These are phyloP conservation scores for Oryza longistaminata DNA, from an alignment of 176 grass and related monocot genomes.

Conservation along the genomic window DNA sequence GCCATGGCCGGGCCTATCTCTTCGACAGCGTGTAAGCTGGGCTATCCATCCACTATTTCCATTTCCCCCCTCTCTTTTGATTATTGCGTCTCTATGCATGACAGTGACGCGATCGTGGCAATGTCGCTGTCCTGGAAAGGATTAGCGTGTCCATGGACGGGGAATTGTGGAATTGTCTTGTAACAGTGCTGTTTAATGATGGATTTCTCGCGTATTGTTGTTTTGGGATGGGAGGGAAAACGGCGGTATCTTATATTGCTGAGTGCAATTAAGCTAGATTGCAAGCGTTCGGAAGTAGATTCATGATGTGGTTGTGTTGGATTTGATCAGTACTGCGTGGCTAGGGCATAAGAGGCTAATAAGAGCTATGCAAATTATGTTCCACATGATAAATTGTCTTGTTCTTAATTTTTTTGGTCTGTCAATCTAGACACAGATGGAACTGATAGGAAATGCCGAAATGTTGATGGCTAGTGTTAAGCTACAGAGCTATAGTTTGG, in stretches of 20 bases:
- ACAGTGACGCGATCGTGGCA: conserved; percentile 1
- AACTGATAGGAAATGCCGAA: background rate
- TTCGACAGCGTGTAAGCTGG: conserved; percentile 74
- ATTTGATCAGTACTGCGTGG: background rate
- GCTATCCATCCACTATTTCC: background rate
- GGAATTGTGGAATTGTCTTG: background rate
- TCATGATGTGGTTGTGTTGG: background rate
- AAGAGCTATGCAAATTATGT: background rate
- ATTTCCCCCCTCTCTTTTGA: no score
- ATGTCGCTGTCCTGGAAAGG: conserved; percentile 3
- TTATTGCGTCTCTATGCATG: background rate
- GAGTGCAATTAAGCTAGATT: background rate
- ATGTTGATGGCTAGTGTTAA: background rate
- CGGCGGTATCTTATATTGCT: background rate
- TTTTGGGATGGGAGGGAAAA: background rate
- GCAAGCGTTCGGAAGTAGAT: background rate
- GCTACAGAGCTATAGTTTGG: background rate
- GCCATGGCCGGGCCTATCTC: conserved; percentile 75
- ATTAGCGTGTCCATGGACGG: background rate
- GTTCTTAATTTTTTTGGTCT: background rate
- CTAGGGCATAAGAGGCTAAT: background rate
- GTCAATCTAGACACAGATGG: background rate
- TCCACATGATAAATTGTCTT: background rate
- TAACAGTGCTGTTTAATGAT: background rate
- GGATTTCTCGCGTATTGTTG: background rate